Evolutionary conservation across 495 filamentous ascomycete species (phyloP).

Genomic region (Penicillium lagena): DNA sequence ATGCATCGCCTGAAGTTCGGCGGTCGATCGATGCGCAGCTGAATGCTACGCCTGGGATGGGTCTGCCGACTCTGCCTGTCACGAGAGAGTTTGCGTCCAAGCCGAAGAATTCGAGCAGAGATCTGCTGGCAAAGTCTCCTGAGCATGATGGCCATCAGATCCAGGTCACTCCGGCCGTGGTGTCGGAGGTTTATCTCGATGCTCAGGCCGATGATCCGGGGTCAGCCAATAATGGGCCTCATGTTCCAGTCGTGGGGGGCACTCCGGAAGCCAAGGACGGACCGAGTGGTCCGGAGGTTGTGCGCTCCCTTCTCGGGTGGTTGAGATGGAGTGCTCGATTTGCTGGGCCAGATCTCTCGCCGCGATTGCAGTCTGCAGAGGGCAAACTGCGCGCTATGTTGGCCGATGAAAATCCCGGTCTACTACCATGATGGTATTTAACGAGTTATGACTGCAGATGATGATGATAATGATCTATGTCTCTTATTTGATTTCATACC

Average conservation of each 20-base stretch:
- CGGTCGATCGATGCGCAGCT: too few relatives aligned
- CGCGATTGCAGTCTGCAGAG: slow-evolving; percentile 28
- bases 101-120: slow-evolving; percentile 22
- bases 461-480: too few relatives aligned
- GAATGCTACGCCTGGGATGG: background rate
- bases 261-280: background rate
- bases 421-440: background rate
- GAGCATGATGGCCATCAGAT: slow-evolving; percentile 2
- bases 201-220: slow-evolving; percentile 22
- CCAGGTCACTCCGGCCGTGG: slow-evolving; percentile 28
- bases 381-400: slow-evolving; percentile 33
- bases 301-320: slow-evolving; percentile 35
- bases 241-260: background rate
- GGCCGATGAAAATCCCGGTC: slow-evolving; percentile 2
- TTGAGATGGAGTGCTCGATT: slow-evolving; percentile 18
- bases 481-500: too few relatives aligned
- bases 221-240: background rate
- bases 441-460: too few relatives aligned
- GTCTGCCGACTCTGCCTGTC: slow-evolving; percentile 3
- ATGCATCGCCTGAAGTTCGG: background rate
- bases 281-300: slow-evolving; percentile 10
- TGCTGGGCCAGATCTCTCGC: slow-evolving; percentile 10
- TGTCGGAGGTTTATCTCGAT: slow-evolving; percentile 36
- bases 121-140: slow-evolving; percentile 20
- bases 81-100: slow-evolving; percentile 28